phyloP scores from a whole-genome alignment of 2,329 filamentous ascomycete genomes.

The Cladorrhinum sp. region DNA sequence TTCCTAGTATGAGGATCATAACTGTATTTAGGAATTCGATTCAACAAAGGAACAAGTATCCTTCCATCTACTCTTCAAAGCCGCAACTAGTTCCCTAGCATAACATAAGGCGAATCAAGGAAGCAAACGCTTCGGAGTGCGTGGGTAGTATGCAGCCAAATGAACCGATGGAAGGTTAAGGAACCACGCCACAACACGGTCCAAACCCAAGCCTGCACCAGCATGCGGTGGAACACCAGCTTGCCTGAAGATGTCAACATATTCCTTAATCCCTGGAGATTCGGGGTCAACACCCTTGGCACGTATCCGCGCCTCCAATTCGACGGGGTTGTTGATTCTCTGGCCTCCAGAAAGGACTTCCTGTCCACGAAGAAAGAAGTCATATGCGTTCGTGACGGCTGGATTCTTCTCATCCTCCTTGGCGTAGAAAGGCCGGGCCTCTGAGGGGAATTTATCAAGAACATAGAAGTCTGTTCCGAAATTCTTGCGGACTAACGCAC shows the following conservation, averaged over 20 bases:
- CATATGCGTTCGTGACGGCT: constrained; percentile 62
- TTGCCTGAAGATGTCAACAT: constrained; percentile 75
- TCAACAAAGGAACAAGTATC: not conserved
- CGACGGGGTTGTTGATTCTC: constrained; percentile 77
- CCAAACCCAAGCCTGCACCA: constrained; percentile 49
- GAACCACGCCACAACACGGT: constrained; percentile 74
- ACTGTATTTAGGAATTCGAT: not conserved
- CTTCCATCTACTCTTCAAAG: not conserved
- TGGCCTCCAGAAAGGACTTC: constrained; percentile 91
- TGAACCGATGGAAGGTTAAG: constrained; percentile 58
- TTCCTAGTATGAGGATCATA: not conserved
- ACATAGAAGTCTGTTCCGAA: constrained; percentile 96
- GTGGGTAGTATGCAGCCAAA: constrained; percentile 55
- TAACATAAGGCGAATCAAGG: constrained; percentile 37
- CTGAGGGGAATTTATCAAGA: constrained; percentile 91
- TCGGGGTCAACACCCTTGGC: constrained; percentile 77
- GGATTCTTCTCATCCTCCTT: constrained; percentile 67
- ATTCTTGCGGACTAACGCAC: constrained; percentile 80
- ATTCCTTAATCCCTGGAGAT: constrained; percentile 75
- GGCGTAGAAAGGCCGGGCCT: constrained; percentile 88
- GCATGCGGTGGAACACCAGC: constrained; percentile 88
- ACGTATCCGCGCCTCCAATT: constrained; percentile 75
- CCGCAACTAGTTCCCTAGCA: not conserved
- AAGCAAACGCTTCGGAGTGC: constrained; percentile 58
- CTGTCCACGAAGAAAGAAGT: constrained; percentile 90